Conservation (phyloP, 2,329 filamentous ascomycete species). For the Paraconiothyrium brasiliense region DNA sequence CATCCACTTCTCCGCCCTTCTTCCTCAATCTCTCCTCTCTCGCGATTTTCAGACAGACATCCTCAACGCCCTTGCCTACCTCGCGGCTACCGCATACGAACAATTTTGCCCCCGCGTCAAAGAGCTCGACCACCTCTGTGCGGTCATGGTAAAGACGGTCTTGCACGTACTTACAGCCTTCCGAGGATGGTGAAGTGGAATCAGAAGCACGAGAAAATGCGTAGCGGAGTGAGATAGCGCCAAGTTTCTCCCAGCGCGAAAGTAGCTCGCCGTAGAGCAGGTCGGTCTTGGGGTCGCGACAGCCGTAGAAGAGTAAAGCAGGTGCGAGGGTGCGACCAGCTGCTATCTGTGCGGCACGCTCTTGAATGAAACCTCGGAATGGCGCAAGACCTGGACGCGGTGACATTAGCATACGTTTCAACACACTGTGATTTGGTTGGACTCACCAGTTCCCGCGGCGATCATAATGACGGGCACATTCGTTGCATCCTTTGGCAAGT, state of each 20-base stretch:
- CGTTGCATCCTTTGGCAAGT: slow-evolving; percentile 53
- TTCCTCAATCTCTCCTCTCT: slow-evolving; percentile 52
- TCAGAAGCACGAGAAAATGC: slow-evolving; percentile 64
- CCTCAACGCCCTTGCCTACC: slow-evolving; percentile 57
- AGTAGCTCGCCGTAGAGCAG: slow-evolving; percentile 69
- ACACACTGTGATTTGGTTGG: not conserved
- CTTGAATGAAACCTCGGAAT: slow-evolving; percentile 55
- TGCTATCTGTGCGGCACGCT: slow-evolving; percentile 52
- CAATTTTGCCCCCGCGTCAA: slow-evolving; percentile 62
- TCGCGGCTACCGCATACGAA: slow-evolving; percentile 70
- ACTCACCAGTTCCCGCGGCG: slow-evolving; percentile 44
- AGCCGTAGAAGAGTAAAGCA: slow-evolving; percentile 73
- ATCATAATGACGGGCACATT: slow-evolving; percentile 54
- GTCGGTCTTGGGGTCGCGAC: slow-evolving; percentile 64
- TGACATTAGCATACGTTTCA: slow-evolving; percentile 37
- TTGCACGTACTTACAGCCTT: slow-evolving; percentile 64
- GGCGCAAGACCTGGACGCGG: slow-evolving; percentile 50
- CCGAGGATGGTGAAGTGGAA: slow-evolving; percentile 9
- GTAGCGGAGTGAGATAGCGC: slow-evolving; percentile 68
- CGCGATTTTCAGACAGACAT: slow-evolving; percentile 54
- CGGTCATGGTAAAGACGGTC: slow-evolving; percentile 61
- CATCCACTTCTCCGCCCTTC: slow-evolving; percentile 46
- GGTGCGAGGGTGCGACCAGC: slow-evolving; percentile 65
- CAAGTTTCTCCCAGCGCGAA: slow-evolving; percentile 66
- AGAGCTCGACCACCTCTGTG: slow-evolving; percentile 56